phyloP scores from a whole-genome alignment of 2,329 filamentous ascomycete species.

The Metarhizium robertsii region DNA sequence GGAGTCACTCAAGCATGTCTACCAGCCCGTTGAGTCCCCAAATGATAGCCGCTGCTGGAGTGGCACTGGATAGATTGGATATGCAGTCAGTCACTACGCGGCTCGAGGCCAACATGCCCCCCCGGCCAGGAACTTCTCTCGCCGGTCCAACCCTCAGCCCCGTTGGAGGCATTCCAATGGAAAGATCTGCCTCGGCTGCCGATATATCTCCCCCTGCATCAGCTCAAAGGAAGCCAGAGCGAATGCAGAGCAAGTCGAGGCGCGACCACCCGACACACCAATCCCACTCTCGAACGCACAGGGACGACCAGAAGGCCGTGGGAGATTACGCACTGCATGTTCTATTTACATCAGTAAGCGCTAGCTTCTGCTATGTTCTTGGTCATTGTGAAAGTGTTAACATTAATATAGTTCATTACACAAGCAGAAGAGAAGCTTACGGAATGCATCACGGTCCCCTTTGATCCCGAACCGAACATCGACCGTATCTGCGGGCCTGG shows the following conservation, averaged over 20 bases:
- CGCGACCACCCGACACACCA: conserved; percentile 67
- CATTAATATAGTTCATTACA: conserved; percentile 61
- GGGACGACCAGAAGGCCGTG: conserved; percentile 81
- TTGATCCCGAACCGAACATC: conserved; percentile 73
- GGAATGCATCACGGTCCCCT: conserved; percentile 70
- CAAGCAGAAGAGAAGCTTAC: conserved; percentile 96
- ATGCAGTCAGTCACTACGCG: conserved; percentile 35
- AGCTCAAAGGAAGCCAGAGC: conserved; percentile 45
- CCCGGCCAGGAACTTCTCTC: conserved; percentile 38
- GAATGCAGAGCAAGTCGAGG: conserved; percentile 57
- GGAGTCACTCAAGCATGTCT: conserved; percentile 71
- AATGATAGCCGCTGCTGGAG: conserved; percentile 63
- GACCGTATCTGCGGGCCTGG: conserved; percentile 87
- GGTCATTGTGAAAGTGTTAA: conserved; percentile 7
- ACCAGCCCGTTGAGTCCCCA: conserved; percentile 83
- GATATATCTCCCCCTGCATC: conserved; percentile 34
- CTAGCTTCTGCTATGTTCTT: background rate
- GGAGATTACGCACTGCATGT: conserved; percentile 96
- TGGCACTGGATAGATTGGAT: conserved; percentile 44
- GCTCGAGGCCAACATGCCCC: conserved; percentile 27
- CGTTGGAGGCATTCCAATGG: conserved; percentile 20
- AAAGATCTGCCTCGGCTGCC: conserved; percentile 36
- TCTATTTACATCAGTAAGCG: conserved; percentile 76
- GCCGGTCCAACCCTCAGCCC: conserved; percentile 26
- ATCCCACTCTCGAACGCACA: conserved; percentile 63